Conservation (phyloP, 2,329 filamentous ascomycete species). For the Epichloe festucae region DNA sequence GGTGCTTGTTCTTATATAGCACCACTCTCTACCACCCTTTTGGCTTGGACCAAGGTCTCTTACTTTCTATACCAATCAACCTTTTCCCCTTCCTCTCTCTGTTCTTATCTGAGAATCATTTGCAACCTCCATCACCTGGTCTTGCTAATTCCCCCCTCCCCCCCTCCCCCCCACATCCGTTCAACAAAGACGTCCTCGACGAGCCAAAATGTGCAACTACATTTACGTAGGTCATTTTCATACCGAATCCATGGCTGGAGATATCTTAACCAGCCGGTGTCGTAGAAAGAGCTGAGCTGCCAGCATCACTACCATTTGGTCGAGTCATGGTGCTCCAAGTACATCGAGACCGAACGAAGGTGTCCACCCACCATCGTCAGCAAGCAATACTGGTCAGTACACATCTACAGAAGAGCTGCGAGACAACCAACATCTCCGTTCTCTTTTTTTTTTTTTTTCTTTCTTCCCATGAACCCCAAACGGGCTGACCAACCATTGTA, state of each 20-base stretch:
- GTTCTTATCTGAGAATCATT: no score
- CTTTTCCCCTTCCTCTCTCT: no score
- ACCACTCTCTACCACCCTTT: no score
- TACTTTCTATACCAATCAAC: no score
- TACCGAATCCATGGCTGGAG: background rate
- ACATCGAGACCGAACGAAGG: constrained; percentile 30
- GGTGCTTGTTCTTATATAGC: no score
- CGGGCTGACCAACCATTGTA: background rate
- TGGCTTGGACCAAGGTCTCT: no score
- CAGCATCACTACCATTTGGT: constrained; percentile 37
- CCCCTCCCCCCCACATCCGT: no score
- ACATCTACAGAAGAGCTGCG: background rate
- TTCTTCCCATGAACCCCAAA: constrained; percentile 10
- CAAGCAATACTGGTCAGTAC: constrained; percentile 31
- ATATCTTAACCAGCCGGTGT: background rate
- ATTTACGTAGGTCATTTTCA: constrained; percentile 27
- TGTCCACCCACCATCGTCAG: constrained; percentile 30
- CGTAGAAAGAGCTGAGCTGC: constrained; percentile 37
- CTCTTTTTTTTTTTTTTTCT: rapidly evolving
- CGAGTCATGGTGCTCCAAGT: constrained; percentile 32
- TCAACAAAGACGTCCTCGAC: background rate
- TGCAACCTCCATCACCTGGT: no score
- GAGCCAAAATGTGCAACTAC: constrained; percentile 34
- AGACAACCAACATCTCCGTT: no score
- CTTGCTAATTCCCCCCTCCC: no score